Evolutionary conservation across 768 basidiomycete species (phyloP), one percentile per base, ranked within the genome.

Genomic region (Termitomyces sp.): DNA sequence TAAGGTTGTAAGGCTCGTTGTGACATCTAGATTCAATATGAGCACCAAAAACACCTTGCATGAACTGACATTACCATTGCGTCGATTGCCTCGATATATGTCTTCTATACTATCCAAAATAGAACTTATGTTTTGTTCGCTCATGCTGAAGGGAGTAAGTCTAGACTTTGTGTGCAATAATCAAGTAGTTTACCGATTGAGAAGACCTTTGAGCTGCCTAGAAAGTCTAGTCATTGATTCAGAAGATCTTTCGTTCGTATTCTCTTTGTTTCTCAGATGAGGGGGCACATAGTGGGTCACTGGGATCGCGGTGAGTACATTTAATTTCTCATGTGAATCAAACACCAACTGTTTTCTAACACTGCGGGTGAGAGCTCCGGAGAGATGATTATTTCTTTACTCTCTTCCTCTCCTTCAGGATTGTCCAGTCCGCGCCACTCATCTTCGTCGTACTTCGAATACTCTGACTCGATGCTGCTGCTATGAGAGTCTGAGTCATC

Each of bases 51-150:
- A 46, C 30, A 22, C 45, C 15, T 18, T 49, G 6, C 31, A 51
- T 45, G 0, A 45, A n/a, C 27, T 55, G 57, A 76, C 16, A 7
- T 44, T 55, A 93, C 94, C 91, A 70, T 96, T 85, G 56, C 95
- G 81, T 45, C 86, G 77, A 70, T 93, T 74, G 30, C 84, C 83
- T 54, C 91, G 80, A 68, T 95, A 96, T 12, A 91, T 68, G 3
- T 81, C 84, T 66, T 95, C 93, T 15, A 95, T 75, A 41, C 82
- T 81, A 45, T 83, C 83, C 18, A 95, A 66, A 30, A 96, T 90
- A 0, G 82, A 79, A 2, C 81, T 76, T 57, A 96, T 88, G 61
- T 95, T 97, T 68, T 89, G 89, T 71, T 98, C 95, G 63, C 88
- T 93, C 85, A 96, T 81, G 63, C 94, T 95, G 63, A 42, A 8